Percentiles rank a stretch among this genome's conserved stretches.
Evolutionary conservation across 257 asterid genomes (phyloP).

Genomic region (Fraxinus americana): DNA sequence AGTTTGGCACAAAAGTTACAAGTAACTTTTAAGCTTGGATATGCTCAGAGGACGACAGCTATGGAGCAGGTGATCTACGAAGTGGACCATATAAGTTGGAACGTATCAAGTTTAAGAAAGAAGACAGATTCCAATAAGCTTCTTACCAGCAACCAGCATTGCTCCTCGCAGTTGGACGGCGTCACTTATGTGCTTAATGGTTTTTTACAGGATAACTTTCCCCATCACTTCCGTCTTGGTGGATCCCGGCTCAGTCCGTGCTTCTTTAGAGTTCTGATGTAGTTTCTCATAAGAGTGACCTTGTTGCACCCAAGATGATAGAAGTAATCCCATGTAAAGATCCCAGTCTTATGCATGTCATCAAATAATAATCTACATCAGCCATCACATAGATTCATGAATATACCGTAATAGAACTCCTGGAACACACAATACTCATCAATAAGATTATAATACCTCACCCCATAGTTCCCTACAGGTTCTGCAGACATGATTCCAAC

Average conservation of each 20-base stretch:
- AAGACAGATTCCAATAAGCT: not conserved
- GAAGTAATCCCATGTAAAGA: constrained; percentile 86
- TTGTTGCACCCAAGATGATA: constrained; percentile 78
- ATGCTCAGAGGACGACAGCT: not conserved
- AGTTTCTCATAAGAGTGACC: constrained; percentile 73
- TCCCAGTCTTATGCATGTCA: constrained; percentile 86
- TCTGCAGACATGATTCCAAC: constrained; percentile 87
- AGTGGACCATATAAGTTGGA: not conserved
- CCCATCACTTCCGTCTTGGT: constrained; percentile 46
- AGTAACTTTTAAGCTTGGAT: not conserved
- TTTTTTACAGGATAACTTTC: not conserved
- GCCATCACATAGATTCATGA: constrained; percentile 15
- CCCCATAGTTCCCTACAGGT: constrained; percentile 90
- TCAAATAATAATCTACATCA: constrained; percentile 67
- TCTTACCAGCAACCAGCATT: not conserved
- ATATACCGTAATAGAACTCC: constrained; percentile 7
- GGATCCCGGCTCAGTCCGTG: constrained; percentile 84
- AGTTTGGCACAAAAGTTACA: not conserved
- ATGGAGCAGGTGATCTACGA: not conserved
- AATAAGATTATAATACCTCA: constrained; percentile 54
- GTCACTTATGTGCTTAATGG: not conserved
- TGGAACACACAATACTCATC: not conserved
- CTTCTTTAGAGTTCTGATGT: constrained; percentile 65
- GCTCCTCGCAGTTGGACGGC: not conserved
- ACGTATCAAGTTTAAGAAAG: not conserved